Evolutionary conservation across 2,329 filamentous ascomycete species (phyloP), one percentile per base, ranked within the genome.

Genomic region (Penicillium sp.): DNA sequence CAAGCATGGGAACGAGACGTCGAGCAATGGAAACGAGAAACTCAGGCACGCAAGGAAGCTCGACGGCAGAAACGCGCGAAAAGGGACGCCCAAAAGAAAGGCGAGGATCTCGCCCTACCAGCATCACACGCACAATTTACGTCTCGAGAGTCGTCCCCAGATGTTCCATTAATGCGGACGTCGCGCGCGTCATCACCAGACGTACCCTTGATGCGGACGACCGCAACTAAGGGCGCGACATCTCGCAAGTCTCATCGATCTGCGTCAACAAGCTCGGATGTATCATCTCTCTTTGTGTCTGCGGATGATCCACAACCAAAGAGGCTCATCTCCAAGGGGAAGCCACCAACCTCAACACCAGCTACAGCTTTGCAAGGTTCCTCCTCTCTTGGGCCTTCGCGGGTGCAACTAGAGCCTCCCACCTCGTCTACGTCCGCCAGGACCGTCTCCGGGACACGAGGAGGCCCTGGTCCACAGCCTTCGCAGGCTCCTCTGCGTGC

Each of bases 1-100:
- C 54, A 67, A 17, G 58, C 55, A 7, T 76, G 71, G 66, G 64
- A 76, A 61, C 67, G 63, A 15, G 65, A 63, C 61, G 8, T 64
- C 71, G 49, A 43, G 63, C 20, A 68, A 67, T 17, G 31, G 2
- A 34, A 67, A 54, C 25, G 39, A 63, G 2, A 61, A 71, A 25
- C 66, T 72, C 34, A 73, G 65, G 52, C 60, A 60, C 54, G 71
- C 66, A 57, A 69, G 74, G 45, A 66, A 63, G 39, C 48, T 35
- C 59, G 59, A 15, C 55, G 39, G 5, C 20, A 35, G n/a, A 43
- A 54, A 42, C 50, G 55, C 5, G 28, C 20, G 3, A 20, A 31
- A 7, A 59, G 31, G 47, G 54, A 35, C 7, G 39, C 20, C n/a
- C 34, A 8, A 14, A 47, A 42, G 35, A 39, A 15, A 4, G 15